These are phyloP conservation scores for Cicer judaicum DNA, from an alignment of 306 rosid genomes.

Conservation along the genomic window DNA sequence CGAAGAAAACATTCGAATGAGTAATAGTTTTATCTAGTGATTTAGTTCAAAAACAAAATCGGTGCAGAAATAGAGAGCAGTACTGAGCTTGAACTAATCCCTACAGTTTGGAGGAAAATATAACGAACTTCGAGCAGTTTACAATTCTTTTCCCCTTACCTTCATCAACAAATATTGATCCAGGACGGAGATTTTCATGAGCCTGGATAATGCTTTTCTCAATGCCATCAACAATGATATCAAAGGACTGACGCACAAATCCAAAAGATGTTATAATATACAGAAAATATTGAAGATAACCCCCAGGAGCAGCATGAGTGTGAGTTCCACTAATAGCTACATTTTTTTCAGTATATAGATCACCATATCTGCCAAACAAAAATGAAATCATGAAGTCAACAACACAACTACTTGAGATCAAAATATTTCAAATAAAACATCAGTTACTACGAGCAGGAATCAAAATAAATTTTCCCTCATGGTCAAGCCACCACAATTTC, in stretches of 20 bases:
- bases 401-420: constrained; percentile 21
- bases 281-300: constrained; percentile 86
- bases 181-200: constrained; percentile 84
- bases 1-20: constrained; percentile 27
- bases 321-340: constrained; percentile 96
- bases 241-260: constrained; percentile 90
- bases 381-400: constrained; percentile 18
- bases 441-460: constrained; percentile 18
- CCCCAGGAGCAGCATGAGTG: constrained; percentile 98
- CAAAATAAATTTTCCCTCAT: constrained; percentile 2
- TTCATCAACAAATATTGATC: constrained; percentile 72
- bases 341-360: constrained; percentile 82
- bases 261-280: constrained; percentile 90
- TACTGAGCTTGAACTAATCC: neutral
- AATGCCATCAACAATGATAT: constrained; percentile 87
- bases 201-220: constrained; percentile 81
- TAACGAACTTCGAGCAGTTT: neutral
- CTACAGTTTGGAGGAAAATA: neutral
- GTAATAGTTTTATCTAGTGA: neutral
- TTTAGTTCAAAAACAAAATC: constrained; percentile 27
- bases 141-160: constrained; percentile 58
- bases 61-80: constrained; percentile 15
- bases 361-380: constrained; percentile 70
- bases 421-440: constrained; percentile 18
- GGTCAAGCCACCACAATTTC: constrained; percentile 22